phyloP scores from a whole-genome alignment of 768 basidiomycete species.

The Pholiota microspora region DNA sequence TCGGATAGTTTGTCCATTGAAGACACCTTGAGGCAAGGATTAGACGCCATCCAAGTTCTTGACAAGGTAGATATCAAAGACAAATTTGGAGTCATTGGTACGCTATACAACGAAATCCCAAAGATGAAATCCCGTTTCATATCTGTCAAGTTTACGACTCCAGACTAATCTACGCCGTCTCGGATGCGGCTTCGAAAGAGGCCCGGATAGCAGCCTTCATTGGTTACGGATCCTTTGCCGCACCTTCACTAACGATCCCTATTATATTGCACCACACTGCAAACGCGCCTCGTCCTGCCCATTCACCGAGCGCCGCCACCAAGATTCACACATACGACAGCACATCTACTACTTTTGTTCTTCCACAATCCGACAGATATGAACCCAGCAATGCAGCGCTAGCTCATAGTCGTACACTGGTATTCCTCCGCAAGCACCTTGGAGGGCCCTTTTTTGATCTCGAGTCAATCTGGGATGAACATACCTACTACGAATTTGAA shows the following conservation, averaged over 20 bases:
- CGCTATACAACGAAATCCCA: constrained; percentile 1
- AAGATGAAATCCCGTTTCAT: background rate
- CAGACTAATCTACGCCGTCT: constrained; percentile 24
- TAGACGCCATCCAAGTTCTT: constrained; percentile 34
- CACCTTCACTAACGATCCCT: constrained; percentile 26
- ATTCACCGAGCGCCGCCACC: constrained; percentile 18
- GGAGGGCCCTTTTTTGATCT: constrained; percentile 54
- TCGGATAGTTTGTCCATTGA: constrained; percentile 21
- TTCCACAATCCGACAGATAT: constrained; percentile 40
- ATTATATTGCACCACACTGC: constrained; percentile 35
- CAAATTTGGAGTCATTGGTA: constrained; percentile 46
- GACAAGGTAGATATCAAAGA: constrained; percentile 38
- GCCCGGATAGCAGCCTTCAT: constrained; percentile 34
- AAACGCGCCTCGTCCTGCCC: constrained; percentile 18
- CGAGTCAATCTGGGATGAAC: constrained; percentile 62
- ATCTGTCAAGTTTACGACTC: constrained; percentile 31
- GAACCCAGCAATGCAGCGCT: constrained; percentile 39
- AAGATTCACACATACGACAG: constrained; percentile 29
- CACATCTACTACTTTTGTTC: constrained; percentile 38
- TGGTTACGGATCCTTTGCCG: constrained; percentile 31
- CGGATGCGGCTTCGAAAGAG: constrained; percentile 26
- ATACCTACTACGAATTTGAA: constrained; percentile 54
- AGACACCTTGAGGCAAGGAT: constrained; percentile 28
- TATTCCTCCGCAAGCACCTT: constrained; percentile 42
- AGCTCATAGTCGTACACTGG: constrained; percentile 44